phyloP scores from a whole-genome alignment of 768 basidiomycete genomes.

The Tylopilus plumbeoviolaceoides region DNA sequence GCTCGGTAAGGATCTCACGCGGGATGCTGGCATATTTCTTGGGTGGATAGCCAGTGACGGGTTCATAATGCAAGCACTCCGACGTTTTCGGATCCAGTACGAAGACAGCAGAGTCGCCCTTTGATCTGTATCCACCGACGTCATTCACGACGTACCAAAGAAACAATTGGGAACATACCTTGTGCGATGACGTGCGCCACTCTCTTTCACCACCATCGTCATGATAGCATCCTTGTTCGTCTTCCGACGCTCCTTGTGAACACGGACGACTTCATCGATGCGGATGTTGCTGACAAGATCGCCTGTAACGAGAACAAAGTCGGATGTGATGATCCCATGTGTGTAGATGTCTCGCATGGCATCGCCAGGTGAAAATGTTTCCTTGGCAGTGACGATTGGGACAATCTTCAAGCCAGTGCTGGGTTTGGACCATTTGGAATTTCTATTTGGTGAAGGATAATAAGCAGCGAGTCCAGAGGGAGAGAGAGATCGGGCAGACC shows the following conservation, averaged over 20 bases:
- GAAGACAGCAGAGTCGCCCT: conserved; percentile 72
- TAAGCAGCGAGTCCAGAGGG: too few relatives aligned
- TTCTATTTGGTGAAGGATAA: too few relatives aligned
- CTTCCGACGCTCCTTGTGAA: conserved; percentile 83
- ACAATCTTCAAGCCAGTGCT: conserved; percentile 77
- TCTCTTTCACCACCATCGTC: conserved; percentile 91
- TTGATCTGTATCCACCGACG: conserved; percentile 43
- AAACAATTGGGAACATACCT: conserved; percentile 43
- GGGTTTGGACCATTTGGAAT: conserved; percentile 83
- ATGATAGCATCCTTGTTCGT: conserved; percentile 91
- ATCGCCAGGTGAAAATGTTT: conserved; percentile 85
- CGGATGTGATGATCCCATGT: conserved; percentile 82
- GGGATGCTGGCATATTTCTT: conserved; percentile 63
- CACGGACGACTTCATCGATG: conserved; percentile 83
- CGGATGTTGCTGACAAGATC: conserved; percentile 92
- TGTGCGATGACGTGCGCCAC: conserved; percentile 66
- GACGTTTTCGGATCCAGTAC: conserved; percentile 72
- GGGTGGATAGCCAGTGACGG: conserved; percentile 65
- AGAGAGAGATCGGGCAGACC: conserved; percentile 43
- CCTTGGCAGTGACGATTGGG: conserved; percentile 81
- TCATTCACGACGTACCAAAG: not conserved
- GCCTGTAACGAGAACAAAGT: conserved; percentile 88
- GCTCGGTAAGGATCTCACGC: conserved; percentile 66
- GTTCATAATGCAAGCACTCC: conserved; percentile 83
- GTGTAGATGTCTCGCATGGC: conserved; percentile 93